phyloP scores from a whole-genome alignment of 352 stramenopile species.

The Phytophthora pluvialis region DNA sequence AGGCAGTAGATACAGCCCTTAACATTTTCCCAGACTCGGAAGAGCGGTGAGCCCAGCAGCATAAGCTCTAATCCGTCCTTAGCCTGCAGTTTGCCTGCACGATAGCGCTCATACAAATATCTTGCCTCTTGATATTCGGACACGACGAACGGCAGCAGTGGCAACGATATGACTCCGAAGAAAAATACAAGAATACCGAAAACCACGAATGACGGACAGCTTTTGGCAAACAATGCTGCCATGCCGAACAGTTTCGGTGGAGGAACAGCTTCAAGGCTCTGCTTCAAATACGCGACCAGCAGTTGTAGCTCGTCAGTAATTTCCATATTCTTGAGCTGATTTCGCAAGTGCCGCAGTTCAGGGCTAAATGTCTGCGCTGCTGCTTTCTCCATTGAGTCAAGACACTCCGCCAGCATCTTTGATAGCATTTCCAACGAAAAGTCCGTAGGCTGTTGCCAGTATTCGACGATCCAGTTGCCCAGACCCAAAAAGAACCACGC shows the following conservation, averaged over 20 bases:
- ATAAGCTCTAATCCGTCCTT: conserved; percentile 76
- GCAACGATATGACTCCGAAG: conserved; percentile 56
- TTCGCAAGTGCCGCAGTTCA: conserved; percentile 55
- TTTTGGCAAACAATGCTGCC: conserved; percentile 60
- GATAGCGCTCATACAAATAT: conserved; percentile 40
- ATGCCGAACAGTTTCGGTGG: conserved; percentile 49
- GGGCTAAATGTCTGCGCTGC: conserved; percentile 58
- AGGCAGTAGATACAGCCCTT: conserved; percentile 76
- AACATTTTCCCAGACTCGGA: conserved; percentile 77
- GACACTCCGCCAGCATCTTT: conserved; percentile 61
- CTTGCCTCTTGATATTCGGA: conserved; percentile 50
- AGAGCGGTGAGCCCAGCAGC: conserved; percentile 68
- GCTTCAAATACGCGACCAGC: conserved; percentile 71
- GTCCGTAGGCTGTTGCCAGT: conserved; percentile 83
- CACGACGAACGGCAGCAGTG: conserved; percentile 63
- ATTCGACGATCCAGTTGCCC: conserved; percentile 75
- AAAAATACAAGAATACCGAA: conserved; percentile 57
- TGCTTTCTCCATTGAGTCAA: conserved; percentile 59
- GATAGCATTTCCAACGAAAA: conserved; percentile 78
- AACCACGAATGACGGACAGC: conserved; percentile 69
- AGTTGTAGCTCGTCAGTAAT: conserved; percentile 57
- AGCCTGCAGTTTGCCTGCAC: conserved; percentile 43
- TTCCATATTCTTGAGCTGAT: conserved; percentile 52
- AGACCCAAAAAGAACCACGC: conserved; percentile 74
- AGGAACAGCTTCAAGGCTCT: conserved; percentile 59